phyloP scores from a whole-genome alignment of 345 rosid genomes.

The Anastatica hierochuntica region DNA sequence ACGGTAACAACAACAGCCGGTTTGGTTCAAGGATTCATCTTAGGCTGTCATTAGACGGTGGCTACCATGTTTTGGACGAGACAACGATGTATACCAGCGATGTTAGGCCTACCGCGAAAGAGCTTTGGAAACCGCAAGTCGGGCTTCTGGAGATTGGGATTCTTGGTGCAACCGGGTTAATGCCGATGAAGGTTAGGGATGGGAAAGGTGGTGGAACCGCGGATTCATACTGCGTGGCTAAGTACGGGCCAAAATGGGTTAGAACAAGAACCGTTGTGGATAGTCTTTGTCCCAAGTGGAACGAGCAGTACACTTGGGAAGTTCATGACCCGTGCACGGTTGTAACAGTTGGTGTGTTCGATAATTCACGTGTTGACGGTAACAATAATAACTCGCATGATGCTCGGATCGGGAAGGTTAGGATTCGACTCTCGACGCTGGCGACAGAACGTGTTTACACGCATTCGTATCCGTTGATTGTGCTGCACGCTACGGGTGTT shows the following conservation, averaged over 20 bases:
- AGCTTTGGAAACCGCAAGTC: constrained; percentile 56
- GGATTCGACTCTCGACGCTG: constrained; percentile 54
- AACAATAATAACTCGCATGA: constrained; percentile 29
- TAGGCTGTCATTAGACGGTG: constrained; percentile 53
- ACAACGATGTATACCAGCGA: constrained; percentile 53
- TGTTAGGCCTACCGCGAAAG: constrained; percentile 48
- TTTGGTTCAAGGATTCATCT: constrained; percentile 58
- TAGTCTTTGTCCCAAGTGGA: constrained; percentile 58
- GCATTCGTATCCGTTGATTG: constrained; percentile 62
- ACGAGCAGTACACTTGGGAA: constrained; percentile 72
- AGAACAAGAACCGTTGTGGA: constrained; percentile 60
- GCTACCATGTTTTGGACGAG: constrained; percentile 66
- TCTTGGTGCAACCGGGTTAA: constrained; percentile 42
- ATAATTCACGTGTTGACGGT: constrained; percentile 24
- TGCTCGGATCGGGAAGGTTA: constrained; percentile 51
- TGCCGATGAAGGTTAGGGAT: constrained; percentile 50
- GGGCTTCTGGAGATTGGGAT: constrained; percentile 76
- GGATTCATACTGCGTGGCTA: constrained; percentile 64
- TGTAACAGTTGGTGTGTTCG: constrained; percentile 57
- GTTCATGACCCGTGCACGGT: constrained; percentile 68
- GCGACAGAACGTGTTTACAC: constrained; percentile 60
- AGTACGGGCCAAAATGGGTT: constrained; percentile 74
- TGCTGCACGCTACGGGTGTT: constrained; percentile 48
- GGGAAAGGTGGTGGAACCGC: constrained; percentile 32
- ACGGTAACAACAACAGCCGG: constrained; percentile 26